Evolutionary conservation across 2,329 filamentous ascomycete species (phyloP).

Genomic region (Colletotrichum salicis): DNA sequence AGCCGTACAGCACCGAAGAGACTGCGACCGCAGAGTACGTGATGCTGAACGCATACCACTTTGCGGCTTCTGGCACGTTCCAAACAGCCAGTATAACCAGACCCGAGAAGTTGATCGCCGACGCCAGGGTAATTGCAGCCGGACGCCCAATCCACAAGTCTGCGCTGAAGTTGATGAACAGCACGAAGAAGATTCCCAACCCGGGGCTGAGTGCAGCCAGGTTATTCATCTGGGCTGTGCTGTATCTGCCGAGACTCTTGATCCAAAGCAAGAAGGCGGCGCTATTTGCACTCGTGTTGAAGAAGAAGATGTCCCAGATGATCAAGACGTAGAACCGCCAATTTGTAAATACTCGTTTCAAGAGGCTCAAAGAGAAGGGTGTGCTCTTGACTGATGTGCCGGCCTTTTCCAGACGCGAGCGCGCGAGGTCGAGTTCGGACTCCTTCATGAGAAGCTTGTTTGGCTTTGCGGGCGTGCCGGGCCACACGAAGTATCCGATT

Average conservation of each 20-base stretch:
- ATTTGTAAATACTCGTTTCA: constrained; percentile 49
- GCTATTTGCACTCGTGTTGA: constrained; percentile 62
- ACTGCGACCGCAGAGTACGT: constrained; percentile 61
- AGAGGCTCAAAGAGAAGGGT: constrained; percentile 44
- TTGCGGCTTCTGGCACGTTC: constrained; percentile 64
- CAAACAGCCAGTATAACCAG: constrained; percentile 63
- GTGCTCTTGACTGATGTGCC: constrained; percentile 51
- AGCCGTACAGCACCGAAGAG: constrained; percentile 66
- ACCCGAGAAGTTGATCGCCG: constrained; percentile 62
- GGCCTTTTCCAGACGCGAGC: constrained; percentile 51
- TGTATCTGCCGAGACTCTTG: constrained; percentile 62
- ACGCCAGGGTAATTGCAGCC: constrained; percentile 64
- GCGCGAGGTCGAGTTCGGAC: constrained; percentile 57
- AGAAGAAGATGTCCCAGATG: constrained; percentile 65
- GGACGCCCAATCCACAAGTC: constrained; percentile 65
- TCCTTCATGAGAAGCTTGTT: constrained; percentile 59
- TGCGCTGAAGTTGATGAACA: constrained; percentile 64
- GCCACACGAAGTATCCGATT: constrained; percentile 13
- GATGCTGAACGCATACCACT: constrained; percentile 63
- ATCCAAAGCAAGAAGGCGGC: constrained; percentile 64
- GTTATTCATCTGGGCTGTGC: constrained; percentile 58
- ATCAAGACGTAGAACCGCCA: constrained; percentile 63
- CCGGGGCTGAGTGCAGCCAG: constrained; percentile 63
- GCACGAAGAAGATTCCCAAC: constrained; percentile 66
- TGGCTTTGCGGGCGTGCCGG: constrained; percentile 49